These are phyloP conservation scores for Linanthus parryae DNA, from an alignment of 148 eudicot genomes.

Conservation along the genomic window DNA sequence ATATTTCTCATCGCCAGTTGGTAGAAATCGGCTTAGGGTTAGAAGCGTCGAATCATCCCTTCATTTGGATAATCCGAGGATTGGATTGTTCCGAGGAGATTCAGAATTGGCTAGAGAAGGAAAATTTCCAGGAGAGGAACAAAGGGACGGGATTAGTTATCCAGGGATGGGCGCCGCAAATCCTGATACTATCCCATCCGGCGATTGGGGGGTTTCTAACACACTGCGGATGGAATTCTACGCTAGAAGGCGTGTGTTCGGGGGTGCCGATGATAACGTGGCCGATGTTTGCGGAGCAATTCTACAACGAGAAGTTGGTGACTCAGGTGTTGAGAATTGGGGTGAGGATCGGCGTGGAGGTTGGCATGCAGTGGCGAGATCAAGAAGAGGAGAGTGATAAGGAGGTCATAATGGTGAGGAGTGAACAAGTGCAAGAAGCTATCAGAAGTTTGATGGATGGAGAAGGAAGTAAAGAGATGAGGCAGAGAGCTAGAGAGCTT, in stretches of 20 bases:
- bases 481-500: constrained; percentile 1
- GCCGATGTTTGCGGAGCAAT: constrained; percentile 43
- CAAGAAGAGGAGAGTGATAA: too few species aligned
- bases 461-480: background rate
- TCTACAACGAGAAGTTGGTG: constrained; percentile 31
- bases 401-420: constrained; percentile 6
- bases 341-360: constrained; percentile 28
- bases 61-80: constrained; percentile 32
- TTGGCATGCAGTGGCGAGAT: constrained; percentile 11
- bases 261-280: constrained; percentile 49
- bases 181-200: constrained; percentile 34
- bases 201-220: constrained; percentile 39
- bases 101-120: constrained; percentile 29
- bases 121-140: constrained; percentile 28
- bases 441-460: constrained; percentile 16
- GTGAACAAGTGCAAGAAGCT: constrained; percentile 16
- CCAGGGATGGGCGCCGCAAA: constrained; percentile 49
- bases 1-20: background rate
- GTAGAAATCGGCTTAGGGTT: background rate
- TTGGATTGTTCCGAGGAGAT: constrained; percentile 18
- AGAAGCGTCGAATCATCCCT: constrained; percentile 30
- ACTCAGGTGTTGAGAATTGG: constrained; percentile 24
- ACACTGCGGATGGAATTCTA: constrained; percentile 62
- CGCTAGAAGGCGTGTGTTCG: constrained; percentile 31
- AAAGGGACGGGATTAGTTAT: constrained; percentile 32